phyloP scores from a whole-genome alignment of 2,329 filamentous ascomycete species.

The Colletotrichum incanum region DNA sequence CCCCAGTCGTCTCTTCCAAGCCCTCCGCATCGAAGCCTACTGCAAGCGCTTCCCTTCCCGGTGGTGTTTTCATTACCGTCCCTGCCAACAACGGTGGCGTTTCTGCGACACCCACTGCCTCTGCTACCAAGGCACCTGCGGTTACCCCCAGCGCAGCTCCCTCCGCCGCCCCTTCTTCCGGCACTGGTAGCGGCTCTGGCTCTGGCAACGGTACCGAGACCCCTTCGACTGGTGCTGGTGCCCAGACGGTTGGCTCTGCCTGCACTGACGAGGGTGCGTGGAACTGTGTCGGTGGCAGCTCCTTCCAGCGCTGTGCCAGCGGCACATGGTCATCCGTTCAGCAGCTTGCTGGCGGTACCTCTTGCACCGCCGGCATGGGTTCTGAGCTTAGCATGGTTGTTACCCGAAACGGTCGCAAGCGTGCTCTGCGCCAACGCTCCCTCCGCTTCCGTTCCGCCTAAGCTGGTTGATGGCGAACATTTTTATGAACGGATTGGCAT shows the following conservation, averaged over 20 bases:
- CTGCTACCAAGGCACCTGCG: constrained; percentile 42
- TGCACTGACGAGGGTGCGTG: constrained; percentile 66
- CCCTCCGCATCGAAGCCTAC: constrained; percentile 25
- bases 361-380: constrained; percentile 61
- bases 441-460: constrained; percentile 43
- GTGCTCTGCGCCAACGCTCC: constrained; percentile 46
- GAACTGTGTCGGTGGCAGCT: constrained; percentile 67
- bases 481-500: constrained; percentile 37
- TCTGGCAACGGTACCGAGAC: constrained; percentile 36
- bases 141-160: constrained; percentile 33
- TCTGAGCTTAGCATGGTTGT: constrained; percentile 55
- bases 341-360: constrained; percentile 61
- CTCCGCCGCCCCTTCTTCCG: constrained; percentile 30
- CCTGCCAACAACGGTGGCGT: constrained; percentile 41
- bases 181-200: constrained; percentile 41
- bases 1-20: constrained; percentile 44
- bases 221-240: constrained; percentile 47
- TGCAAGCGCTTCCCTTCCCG: constrained; percentile 46
- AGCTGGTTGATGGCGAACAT: constrained; percentile 39
- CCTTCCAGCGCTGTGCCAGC: constrained; percentile 70
- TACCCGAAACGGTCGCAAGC: constrained; percentile 48
- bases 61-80: constrained; percentile 60
- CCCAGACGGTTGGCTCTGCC: constrained; percentile 58
- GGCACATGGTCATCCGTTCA: constrained; percentile 65
- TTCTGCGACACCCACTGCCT: constrained; percentile 44